Percentiles rank a stretch among this genome's conserved stretches.
phyloP scores from a whole-genome alignment of 257 asterid genomes.

The Gentiana straminea region DNA sequence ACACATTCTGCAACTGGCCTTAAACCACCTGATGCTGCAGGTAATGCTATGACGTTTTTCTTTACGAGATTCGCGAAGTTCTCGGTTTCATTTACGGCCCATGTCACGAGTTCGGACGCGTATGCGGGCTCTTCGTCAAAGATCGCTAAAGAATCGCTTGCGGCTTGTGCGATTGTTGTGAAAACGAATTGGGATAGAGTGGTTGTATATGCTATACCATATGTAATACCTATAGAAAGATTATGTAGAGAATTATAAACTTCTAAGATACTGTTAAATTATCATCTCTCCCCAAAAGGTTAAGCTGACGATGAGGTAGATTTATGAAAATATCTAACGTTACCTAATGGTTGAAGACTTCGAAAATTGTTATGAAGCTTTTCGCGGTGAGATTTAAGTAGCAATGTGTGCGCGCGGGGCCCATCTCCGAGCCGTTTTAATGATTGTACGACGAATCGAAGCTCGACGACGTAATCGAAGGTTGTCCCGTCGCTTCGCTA shows the following conservation, averaged over 20 bases:
- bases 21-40: slow-evolving; percentile 83
- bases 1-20: slow-evolving; percentile 74
- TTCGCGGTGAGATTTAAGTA: slow-evolving; percentile 61
- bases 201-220: slow-evolving; percentile 62
- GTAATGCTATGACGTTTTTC: slow-evolving; percentile 55
- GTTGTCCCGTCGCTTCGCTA: slow-evolving; percentile 73
- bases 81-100: slow-evolving; percentile 70
- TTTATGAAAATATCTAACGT: too few relatives aligned
- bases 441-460: slow-evolving; percentile 61
- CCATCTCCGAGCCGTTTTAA: slow-evolving; percentile 77
- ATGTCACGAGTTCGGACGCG: slow-evolving; percentile 75
- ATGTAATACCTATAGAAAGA: slow-evolving; percentile 19
- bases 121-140: slow-evolving; percentile 83
- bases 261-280: too few relatives aligned
- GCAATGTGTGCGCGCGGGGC: slow-evolving; percentile 72
- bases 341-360: slow-evolving; percentile 35
- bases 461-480: slow-evolving; percentile 61
- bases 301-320: too few relatives aligned
- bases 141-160: slow-evolving; percentile 62
- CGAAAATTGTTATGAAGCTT: slow-evolving; percentile 45
- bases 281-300: too few relatives aligned
- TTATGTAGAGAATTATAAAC: too few relatives aligned
- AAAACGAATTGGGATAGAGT: slow-evolving; percentile 72
- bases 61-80: slow-evolving; percentile 46
- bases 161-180: slow-evolving; percentile 78